A percentile compares a stretch with the other conserved stretches of the same genome.
phyloP scores from a whole-genome alignment of 169 alveolate genomes.

The Plasmodium yoelii region DNA sequence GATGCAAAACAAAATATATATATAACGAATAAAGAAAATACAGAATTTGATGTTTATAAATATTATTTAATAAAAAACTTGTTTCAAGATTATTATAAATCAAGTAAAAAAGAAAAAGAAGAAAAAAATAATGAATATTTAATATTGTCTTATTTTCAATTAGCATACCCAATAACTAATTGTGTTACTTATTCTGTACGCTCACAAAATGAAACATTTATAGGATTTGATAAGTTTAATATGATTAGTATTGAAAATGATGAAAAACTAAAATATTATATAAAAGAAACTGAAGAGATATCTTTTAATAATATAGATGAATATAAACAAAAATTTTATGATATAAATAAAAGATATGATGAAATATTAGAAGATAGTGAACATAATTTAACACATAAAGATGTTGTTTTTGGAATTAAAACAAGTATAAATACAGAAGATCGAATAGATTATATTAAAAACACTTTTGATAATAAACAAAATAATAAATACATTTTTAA shows the following conservation, averaged over 20 bases:
- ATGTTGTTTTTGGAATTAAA: conserved; percentile 33
- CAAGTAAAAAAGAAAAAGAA: not conserved
- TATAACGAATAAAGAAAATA: conserved; percentile 29
- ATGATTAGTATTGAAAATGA: conserved; percentile 50
- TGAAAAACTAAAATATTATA: conserved; percentile 27
- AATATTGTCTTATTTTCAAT: conserved; percentile 10
- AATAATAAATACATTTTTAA: conserved; percentile 23
- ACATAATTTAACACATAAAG: conserved; percentile 20
- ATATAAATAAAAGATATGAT: conserved; percentile 54
- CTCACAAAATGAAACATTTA: conserved; percentile 3
- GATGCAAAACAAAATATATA: conserved; percentile 14
- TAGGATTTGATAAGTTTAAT: conserved; percentile 43
- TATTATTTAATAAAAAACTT: conserved; percentile 7
- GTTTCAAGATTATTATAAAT: conserved; percentile 10
- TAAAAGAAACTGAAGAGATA: conserved; percentile 44
- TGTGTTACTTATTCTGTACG: conserved; percentile 54
- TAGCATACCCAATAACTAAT: conserved; percentile 32
- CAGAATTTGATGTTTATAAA: conserved; percentile 37
- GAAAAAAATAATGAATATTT: not conserved
- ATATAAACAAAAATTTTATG: conserved; percentile 34
- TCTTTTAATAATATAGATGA: conserved; percentile 31
- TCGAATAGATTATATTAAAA: conserved; percentile 38
- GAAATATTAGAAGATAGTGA: conserved; percentile 25
- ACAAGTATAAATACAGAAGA: conserved; percentile 52
- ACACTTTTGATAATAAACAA: conserved; percentile 51